Evolutionary conservation across 2,329 filamentous ascomycete species (phyloP).

Genomic region (Colletotrichum destructivum): DNA sequence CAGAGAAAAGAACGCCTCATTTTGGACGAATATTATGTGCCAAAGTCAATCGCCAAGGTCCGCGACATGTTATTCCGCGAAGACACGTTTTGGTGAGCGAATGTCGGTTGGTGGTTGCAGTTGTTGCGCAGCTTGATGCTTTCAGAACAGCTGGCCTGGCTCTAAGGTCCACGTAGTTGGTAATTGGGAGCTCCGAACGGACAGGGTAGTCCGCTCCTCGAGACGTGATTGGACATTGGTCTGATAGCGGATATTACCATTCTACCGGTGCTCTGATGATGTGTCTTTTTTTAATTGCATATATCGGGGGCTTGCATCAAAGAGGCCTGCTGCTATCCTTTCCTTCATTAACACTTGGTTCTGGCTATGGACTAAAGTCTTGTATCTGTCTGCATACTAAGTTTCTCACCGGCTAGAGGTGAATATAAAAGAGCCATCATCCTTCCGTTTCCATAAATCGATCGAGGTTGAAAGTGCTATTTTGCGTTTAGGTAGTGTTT

Average conservation of each 20-base stretch:
- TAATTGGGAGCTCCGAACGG: constrained; percentile 27
- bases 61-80: constrained; percentile 42
- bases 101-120: constrained; percentile 11
- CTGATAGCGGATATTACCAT: neutral
- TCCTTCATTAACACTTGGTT: constrained; percentile 1
- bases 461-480: neutral
- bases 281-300: neutral
- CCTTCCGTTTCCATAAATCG: neutral
- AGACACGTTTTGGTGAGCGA: constrained; percentile 10
- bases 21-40: constrained; percentile 54
- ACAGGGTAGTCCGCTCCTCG: constrained; percentile 14
- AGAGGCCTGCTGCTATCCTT: neutral
- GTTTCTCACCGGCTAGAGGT: neutral
- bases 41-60: constrained; percentile 41
- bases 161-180: constrained; percentile 41
- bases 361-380: neutral
- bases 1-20: constrained; percentile 60
- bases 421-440: neutral
- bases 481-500: neutral
- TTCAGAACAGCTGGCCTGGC: constrained; percentile 42
- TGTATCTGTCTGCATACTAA: neutral
- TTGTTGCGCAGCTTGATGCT: constrained; percentile 27
- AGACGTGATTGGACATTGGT: constrained; percentile 28
- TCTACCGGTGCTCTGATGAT: neutral
- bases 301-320: constrained; percentile 25